Base-by-base conservation (phyloP, 495 filamentous ascomycete species). In the Aspergillus cavernicola region DNA sequence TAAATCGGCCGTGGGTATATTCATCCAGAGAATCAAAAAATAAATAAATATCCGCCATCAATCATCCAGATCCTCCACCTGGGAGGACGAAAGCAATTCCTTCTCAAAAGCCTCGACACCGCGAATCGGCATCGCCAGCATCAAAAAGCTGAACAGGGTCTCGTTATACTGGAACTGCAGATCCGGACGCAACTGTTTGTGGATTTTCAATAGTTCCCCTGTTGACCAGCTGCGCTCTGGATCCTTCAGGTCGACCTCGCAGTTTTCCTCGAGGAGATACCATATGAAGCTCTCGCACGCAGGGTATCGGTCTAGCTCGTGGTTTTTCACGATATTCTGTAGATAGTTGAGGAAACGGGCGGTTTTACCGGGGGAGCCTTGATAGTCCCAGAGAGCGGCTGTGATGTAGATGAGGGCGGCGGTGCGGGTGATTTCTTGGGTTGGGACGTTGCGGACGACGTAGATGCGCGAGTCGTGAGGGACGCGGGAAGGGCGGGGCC, bases 271-370 rank as follows among this genome's bases (percentile, higher is more conserved):
- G 7, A 77, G 42, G 10, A 77, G 58, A 7, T 73, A 48, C 67
- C 69, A 77, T n/a, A 74, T 53, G 7, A 77, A 66, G 1, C 69
- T 73, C 59, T 77, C 73, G 42, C 69, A 74, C 5, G 69, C 72
- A 0, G 65, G 73, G 23, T 67, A 55, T 15, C 65, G 62, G 51
- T 70, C 72, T 7, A 77, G 64, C 22, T 65, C 58, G 43, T 75
- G 67, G 6, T 68, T 59, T 35, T 53, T 60, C 2, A 67, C 64
- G 3, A 67, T 31, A 1, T 48, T n/a, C 19, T 40, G 29, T 5
- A 75, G 38, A 52, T 72, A 59, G 8, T 19, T 32, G 5, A 77
- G 60, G 39, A 73, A 77, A 4, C 69, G 71, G 1, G 47, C 51
- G 6, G 68, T 69, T 54, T 73, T 68, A 33, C 47, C 54, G 9